phyloP scores from a whole-genome alignment of 106 monocot genomes.

The Dendrobium nobile region DNA sequence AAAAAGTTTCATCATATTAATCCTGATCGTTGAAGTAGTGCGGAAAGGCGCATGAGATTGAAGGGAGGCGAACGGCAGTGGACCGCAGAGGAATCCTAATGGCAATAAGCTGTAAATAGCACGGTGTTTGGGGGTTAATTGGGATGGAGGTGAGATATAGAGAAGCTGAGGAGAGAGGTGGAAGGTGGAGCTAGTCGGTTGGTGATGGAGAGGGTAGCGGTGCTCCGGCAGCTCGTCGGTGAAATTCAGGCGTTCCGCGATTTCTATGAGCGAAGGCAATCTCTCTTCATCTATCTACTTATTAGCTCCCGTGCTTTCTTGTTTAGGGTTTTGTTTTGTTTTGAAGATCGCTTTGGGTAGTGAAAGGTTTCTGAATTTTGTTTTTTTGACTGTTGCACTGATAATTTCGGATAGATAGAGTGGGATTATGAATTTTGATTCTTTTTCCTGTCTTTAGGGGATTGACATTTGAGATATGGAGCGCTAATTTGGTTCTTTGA shows the following conservation, averaged over 20 bases:
- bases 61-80: background rate
- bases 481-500: background rate
- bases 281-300: background rate
- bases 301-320: background rate
- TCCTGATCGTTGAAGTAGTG: background rate
- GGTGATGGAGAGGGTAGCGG: background rate
- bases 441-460: background rate
- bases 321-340: background rate
- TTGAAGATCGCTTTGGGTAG: background rate
- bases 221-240: slow-evolving; percentile 5
- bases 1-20: background rate
- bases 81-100: background rate
- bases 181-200: background rate
- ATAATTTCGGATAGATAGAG: background rate
- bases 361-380: background rate
- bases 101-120: background rate
- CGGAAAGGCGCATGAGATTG: background rate
- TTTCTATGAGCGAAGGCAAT: slow-evolving; percentile 4
- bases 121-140: background rate
- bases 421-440: background rate
- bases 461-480: background rate
- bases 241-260: background rate
- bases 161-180: background rate
- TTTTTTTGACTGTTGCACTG: background rate
- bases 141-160: background rate